phyloP scores from a whole-genome alignment of 2,329 filamentous ascomycete genomes.

The Simplicillium sp. region DNA sequence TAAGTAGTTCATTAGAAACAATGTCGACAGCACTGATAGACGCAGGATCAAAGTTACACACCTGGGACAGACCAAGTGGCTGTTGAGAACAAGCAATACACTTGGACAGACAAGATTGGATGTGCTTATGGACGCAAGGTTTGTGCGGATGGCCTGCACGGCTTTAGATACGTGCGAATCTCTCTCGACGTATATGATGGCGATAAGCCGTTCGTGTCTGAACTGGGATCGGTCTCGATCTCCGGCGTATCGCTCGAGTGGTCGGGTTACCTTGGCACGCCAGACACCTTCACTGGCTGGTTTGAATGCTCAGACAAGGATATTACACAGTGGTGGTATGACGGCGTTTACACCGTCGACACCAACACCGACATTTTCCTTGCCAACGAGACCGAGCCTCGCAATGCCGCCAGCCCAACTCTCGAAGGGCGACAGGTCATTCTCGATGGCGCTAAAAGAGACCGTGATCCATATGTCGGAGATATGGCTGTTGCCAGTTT shows the following conservation, averaged over 20 bases:
- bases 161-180: slow-evolving; percentile 42
- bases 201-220: slow-evolving; percentile 34
- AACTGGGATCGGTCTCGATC: slow-evolving; percentile 32
- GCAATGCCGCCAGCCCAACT: slow-evolving; percentile 29
- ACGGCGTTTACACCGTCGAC: slow-evolving; percentile 42
- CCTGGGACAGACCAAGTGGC: slow-evolving; percentile 40
- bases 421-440: slow-evolving; percentile 36
- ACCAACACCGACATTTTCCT: slow-evolving; percentile 35
- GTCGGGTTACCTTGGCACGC: slow-evolving; percentile 34
- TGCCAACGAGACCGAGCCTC: slow-evolving; percentile 37
- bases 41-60: slow-evolving; percentile 21
- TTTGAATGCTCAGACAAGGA: slow-evolving; percentile 41
- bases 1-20: slow-evolving; percentile 8
- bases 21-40: too few species aligned
- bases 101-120: slow-evolving; percentile 34
- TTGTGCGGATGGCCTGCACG: slow-evolving; percentile 42
- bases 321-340: slow-evolving; percentile 43
- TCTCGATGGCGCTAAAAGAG: slow-evolving; percentile 40
- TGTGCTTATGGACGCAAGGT: slow-evolving; percentile 32
- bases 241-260: slow-evolving; percentile 30
- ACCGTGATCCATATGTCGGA: slow-evolving; percentile 43
- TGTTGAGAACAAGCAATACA: slow-evolving; percentile 28
- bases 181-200: slow-evolving; percentile 30
- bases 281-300: slow-evolving; percentile 38
- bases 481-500: slow-evolving; percentile 38